Evolutionary conservation across 768 basidiomycete species (phyloP), one percentile per base, ranked within the genome.

Genomic region (Suillus subalutaceus): DNA sequence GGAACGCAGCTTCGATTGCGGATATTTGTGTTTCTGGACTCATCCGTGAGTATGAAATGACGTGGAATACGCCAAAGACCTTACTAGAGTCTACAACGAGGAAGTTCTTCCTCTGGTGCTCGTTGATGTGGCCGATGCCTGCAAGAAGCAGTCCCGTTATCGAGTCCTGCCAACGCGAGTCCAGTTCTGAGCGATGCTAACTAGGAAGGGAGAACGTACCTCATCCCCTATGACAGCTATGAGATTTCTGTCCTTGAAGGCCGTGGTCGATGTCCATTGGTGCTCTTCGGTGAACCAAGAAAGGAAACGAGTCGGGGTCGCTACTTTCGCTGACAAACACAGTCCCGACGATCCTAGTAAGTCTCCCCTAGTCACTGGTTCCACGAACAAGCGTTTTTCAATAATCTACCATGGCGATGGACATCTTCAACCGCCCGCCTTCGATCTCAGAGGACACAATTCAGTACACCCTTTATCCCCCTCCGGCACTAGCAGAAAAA

Each of bases 161-260:
- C 4, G 97, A 94, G 81, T 99, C 97, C 97, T 99, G 73, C 30
- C 26, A 5, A 40, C 40, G 38, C 16, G 6, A 59, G 30, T 41
- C 16, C 1, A 30, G 10, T 43, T 16, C 18, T 43, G 41, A 60
- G 26, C 30, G 32, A 32, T 18, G 53, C 1, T 32, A 55, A 26
- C 18, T 50, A 50, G 38, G 23, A 20, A 8, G 40, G 18, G 6
- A 32, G 35, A 57, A 70, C 81, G 64, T 70, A 96, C 97, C 83
- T 99, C 97, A 78, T 99, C 97, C 48, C 97, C 97, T 71, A 99
- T 99, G 75, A 96, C 94, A 41, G 97, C 97, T 50, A 99, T 86
- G 50, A 99, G 81, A 67, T 85, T 91, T 64, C 97, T 87, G 78
- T 97, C 91, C 79, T 92, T 91, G 84, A 83, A 88, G 50, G 89